Conservation (phyloP, 345 rosid species). For the Tarenaya hassleriana region DNA sequence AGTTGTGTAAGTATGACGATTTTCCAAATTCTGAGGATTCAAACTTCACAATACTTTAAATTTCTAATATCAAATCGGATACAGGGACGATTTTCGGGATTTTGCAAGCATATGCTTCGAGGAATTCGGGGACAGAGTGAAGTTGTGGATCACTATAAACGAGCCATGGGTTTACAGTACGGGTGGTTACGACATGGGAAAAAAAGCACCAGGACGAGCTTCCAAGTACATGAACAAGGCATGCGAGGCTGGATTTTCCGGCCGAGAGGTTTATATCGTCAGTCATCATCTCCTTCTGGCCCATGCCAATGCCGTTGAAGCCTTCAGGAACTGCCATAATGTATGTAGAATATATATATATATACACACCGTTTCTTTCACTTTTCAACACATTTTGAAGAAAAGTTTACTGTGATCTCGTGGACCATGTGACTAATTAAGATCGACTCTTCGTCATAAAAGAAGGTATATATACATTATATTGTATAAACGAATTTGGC, state of each 20-base stretch:
- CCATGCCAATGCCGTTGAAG: constrained; percentile 29
- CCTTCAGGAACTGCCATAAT: constrained; percentile 17
- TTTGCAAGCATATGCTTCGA: constrained; percentile 35
- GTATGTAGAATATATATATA: constrained; percentile 14
- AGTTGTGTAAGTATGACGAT: constrained; percentile 35
- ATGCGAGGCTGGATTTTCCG: constrained; percentile 28
- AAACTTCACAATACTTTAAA: too few species aligned
- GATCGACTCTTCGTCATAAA: too few species aligned
- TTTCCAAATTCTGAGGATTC: too few species aligned
- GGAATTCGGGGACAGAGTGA: constrained; percentile 41
- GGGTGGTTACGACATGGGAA: constrained; percentile 28
- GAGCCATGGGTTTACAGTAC: constrained; percentile 35
- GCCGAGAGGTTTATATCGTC: constrained; percentile 24
- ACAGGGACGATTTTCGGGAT: constrained; percentile 34
- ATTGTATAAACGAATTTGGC: not conserved
- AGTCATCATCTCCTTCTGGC: constrained; percentile 26
- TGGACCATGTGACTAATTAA: too few species aligned
- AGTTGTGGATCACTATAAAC: constrained; percentile 43
- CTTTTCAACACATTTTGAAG: too few species aligned
- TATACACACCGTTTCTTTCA: too few species aligned
- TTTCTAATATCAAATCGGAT: too few species aligned
- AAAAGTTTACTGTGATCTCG: too few species aligned
- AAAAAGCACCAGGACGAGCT: constrained; percentile 33
- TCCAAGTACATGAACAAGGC: constrained; percentile 19
- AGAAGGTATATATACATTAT: not conserved